phyloP scores from a whole-genome alignment of 306 rosid species.

The Sophora flavescens region DNA sequence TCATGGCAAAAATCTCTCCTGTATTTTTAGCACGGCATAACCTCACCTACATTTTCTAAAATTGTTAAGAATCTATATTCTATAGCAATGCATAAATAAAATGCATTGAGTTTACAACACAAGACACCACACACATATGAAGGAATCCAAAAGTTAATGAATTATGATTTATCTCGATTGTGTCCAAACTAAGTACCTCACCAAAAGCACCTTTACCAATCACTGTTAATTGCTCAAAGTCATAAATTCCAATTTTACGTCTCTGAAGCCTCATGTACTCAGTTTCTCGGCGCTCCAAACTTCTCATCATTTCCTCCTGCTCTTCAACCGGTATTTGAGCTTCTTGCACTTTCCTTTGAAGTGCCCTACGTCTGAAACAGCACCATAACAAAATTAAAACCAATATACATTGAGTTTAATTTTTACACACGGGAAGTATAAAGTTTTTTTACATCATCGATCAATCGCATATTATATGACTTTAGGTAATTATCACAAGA shows the following conservation, averaged over 20 bases:
- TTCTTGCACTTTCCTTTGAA: slow-evolving; percentile 84
- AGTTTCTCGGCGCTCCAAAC: slow-evolving; percentile 89
- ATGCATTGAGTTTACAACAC: background rate
- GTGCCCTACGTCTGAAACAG: slow-evolving; percentile 75
- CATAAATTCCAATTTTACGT: slow-evolving; percentile 94
- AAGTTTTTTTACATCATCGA: background rate
- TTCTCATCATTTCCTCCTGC: slow-evolving; percentile 94
- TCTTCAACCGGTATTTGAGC: slow-evolving; percentile 86
- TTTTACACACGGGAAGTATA: no score
- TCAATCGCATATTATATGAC: no score
- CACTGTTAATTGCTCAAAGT: slow-evolving; percentile 89
- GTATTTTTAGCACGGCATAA: slow-evolving; percentile 85
- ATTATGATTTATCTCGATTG: background rate
- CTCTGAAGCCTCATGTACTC: slow-evolving; percentile 94
- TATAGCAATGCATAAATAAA: background rate
- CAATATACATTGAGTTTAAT: background rate
- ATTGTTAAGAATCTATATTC: slow-evolving; percentile 1
- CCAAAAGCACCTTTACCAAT: slow-evolving; percentile 99
- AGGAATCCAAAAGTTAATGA: slow-evolving; percentile 6
- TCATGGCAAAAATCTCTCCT: slow-evolving; percentile 93
- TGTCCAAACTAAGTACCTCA: slow-evolving; percentile 65
- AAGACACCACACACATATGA: background rate
- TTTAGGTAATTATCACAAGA: background rate
- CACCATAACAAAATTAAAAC: slow-evolving; percentile 23
- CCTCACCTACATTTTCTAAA: slow-evolving; percentile 69